phyloP scores from a whole-genome alignment of 2,329 filamentous ascomycete genomes.

The Alternaria novae-zelandiae region DNA sequence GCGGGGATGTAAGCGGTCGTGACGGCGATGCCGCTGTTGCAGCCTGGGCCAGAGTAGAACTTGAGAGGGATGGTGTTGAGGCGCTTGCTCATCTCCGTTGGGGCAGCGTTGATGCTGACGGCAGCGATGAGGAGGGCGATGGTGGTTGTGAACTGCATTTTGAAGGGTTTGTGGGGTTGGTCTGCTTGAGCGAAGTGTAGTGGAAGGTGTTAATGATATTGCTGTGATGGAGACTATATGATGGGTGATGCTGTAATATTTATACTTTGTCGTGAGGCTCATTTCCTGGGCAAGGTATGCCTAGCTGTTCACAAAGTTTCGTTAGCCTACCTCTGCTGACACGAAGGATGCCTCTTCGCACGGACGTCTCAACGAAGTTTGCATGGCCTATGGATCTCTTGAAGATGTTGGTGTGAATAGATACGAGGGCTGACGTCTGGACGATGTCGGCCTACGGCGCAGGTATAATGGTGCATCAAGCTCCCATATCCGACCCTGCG shows the following conservation, averaged over 20 bases:
- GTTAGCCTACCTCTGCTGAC: background rate
- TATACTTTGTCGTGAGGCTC: background rate
- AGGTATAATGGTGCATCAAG: background rate
- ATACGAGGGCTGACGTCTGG: background rate
- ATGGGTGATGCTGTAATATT: background rate
- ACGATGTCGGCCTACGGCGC: background rate
- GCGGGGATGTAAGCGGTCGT: constrained; percentile 20
- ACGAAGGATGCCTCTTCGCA: background rate
- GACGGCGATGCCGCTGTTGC: constrained; percentile 10
- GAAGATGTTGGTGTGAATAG: background rate
- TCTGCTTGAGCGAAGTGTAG: background rate
- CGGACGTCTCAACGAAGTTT: background rate
- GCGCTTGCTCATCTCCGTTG: constrained; percentile 6
- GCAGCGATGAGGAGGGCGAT: constrained; percentile 13
- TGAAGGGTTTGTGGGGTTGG: background rate
- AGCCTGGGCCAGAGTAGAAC: constrained; percentile 17
- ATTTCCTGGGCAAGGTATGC: background rate
- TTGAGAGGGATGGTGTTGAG: constrained; percentile 19
- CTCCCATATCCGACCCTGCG: background rate
- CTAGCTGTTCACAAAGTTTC: background rate
- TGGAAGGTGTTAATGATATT: background rate
- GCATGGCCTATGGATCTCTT: background rate
- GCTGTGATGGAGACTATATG: background rate
- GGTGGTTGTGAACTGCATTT: constrained; percentile 15
- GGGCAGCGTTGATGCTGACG: constrained; percentile 19